Evolutionary conservation across 1,139 yeast species (phyloP).

Genomic region (Zygosaccharomyces pseudobailii): DNA sequence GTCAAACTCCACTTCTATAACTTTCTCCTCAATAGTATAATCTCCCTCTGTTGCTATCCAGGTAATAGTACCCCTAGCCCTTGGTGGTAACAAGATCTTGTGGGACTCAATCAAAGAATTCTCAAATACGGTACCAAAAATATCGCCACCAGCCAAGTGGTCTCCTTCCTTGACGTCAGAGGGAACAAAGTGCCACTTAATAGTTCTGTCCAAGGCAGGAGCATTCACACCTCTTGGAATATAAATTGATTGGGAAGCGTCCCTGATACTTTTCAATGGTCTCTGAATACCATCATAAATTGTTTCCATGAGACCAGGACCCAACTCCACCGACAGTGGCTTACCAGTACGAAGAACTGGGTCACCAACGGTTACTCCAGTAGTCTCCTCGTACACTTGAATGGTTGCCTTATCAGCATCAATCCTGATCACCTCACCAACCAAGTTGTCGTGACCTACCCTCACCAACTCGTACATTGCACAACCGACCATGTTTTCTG

Average conservation of each 20-base stretch:
- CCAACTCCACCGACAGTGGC: slow-evolving; percentile 95
- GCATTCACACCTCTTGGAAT: slow-evolving; percentile 98
- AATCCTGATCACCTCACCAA: slow-evolving; percentile 97
- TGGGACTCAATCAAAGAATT: slow-evolving; percentile 89
- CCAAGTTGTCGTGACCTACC: slow-evolving; percentile 94
- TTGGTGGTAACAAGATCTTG: slow-evolving; percentile 91
- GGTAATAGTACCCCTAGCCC: slow-evolving; percentile 96
- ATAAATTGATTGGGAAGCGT: slow-evolving; percentile 81
- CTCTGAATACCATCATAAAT: slow-evolving; percentile 99
- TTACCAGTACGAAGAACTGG: slow-evolving; percentile 97
- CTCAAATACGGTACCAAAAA: slow-evolving; percentile 89
- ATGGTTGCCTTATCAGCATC: slow-evolving; percentile 95
- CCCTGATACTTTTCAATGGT: slow-evolving; percentile 90
- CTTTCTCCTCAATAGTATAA: slow-evolving; percentile 81
- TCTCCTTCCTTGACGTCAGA: slow-evolving; percentile 81
- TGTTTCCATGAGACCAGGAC: slow-evolving; percentile 99
- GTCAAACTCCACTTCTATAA: slow-evolving; percentile 90
- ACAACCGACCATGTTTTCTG: slow-evolving; percentile 98
- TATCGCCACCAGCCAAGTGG: slow-evolving; percentile 97
- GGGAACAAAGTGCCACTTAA: slow-evolving; percentile 83
- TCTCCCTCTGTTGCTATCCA: slow-evolving; percentile 86
- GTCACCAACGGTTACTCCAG: slow-evolving; percentile 98
- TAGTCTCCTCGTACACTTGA: slow-evolving; percentile 98
- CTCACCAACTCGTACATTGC: slow-evolving; percentile 98
- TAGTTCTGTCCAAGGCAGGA: slow-evolving; percentile 81